Evolutionary conservation across 1,284 basidiomycete species (phyloP), one percentile per base, ranked within the genome.

Genomic region (Golubevia pallescens): DNA sequence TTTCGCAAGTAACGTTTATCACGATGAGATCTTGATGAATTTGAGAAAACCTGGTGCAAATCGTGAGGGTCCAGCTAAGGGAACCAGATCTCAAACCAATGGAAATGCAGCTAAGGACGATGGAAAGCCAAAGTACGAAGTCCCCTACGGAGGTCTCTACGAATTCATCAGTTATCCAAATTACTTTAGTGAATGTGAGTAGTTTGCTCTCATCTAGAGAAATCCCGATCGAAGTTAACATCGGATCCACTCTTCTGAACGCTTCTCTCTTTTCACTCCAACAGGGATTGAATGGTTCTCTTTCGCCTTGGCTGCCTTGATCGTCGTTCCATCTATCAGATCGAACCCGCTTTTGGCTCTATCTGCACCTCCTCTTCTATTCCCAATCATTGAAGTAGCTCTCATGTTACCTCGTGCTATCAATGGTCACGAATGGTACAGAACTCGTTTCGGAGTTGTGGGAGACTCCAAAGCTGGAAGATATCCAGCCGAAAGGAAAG

Each of bases 11-110:
- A 97, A 97, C 81, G 88, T 96, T 42, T 88, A 89, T 62, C 94
- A 97, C 85, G 94, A 97, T 86, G 93, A 95, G 86, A 89, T 97
- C 19, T 89, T 97, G 8, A 89, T 94, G 75, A 88, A 93, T 81
- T 88, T 93, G 58, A 89, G 91, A 19, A 56, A 13, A 32, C 2
- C 54, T 7, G 54, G 54, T 28, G 24, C 20, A 7, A 56, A 56
- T 10, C 88, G 90, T 51, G 56, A 62, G 13, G 24, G 65, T 14
- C 59, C 61, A 21, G 57, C 69, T 10, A 71, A 68, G 32, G 53
- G 51, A 20, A 19, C n/a, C 19, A 28, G n/a, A 20, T n/a, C 28
- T 28, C 24, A 65, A 61, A 57, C 70, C 67, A 58, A 65, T 70
- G 38, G 76, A 71, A 57, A 55, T 24, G 63, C 68, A 3, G 66